Conservation (phyloP, 2,329 filamentous ascomycete species). For the Colletotrichum echinochloae region DNA sequence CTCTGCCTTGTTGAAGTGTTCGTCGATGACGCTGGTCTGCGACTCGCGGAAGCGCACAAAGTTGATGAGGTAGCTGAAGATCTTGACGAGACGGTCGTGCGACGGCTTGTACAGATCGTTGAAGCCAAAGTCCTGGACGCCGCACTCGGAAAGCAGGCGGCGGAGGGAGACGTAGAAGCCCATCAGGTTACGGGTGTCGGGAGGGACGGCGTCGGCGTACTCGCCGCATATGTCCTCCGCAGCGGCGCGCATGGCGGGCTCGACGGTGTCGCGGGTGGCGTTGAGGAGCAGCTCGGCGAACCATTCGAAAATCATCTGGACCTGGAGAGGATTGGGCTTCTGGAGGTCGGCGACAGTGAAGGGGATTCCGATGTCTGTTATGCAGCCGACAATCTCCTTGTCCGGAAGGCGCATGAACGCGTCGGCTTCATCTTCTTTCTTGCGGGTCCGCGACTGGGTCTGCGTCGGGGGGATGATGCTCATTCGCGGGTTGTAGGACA, state of each 20-base stretch:
- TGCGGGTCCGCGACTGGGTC: constrained; percentile 63
- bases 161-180: constrained; percentile 91
- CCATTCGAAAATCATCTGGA: constrained; percentile 98
- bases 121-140: constrained; percentile 93
- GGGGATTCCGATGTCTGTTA: constrained; percentile 93
- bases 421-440: constrained; percentile 70
- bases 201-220: constrained; percentile 84
- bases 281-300: constrained; percentile 95
- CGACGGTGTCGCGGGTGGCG: constrained; percentile 90
- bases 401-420: constrained; percentile 72
- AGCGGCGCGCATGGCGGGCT: constrained; percentile 94
- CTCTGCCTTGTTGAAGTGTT: constrained; percentile 93
- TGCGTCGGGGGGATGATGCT: constrained; percentile 68
- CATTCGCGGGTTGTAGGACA: constrained; percentile 71
- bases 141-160: constrained; percentile 85
- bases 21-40: constrained; percentile 88
- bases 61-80: constrained; percentile 98
- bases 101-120: constrained; percentile 92
- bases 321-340: constrained; percentile 93
- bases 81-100: constrained; percentile 89
- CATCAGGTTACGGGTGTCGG: constrained; percentile 94
- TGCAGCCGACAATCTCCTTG: constrained; percentile 93
- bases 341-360: constrained; percentile 89
- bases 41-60: constrained; percentile 97
- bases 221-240: constrained; percentile 89